Evolutionary conservation across 192 early-diverging fungal genomes (phyloP).

Genomic region (Helicostylum pulchrum): DNA sequence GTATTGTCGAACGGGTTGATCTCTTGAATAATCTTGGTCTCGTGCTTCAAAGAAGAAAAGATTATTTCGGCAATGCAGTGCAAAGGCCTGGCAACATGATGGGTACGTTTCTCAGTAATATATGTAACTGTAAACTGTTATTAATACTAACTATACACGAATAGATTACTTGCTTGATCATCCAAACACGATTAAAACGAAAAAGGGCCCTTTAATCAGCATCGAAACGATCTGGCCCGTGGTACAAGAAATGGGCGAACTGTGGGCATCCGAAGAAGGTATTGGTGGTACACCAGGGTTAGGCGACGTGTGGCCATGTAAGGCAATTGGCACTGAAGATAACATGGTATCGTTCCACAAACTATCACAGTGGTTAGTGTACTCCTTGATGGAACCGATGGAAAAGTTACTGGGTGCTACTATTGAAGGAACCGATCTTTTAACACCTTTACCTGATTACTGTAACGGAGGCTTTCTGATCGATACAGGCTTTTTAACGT

Average conservation of each 20-base stretch:
- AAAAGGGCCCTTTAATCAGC: constrained; percentile 41
- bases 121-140: background rate
- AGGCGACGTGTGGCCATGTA: constrained; percentile 39
- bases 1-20: constrained; percentile 71
- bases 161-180: constrained; percentile 63
- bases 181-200: constrained; percentile 40
- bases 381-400: constrained; percentile 85
- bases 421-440: constrained; percentile 58
- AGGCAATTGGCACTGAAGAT: constrained; percentile 29
- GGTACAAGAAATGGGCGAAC: constrained; percentile 69
- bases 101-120: constrained; percentile 32
- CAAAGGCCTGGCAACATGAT: constrained; percentile 83
- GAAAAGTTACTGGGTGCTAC: constrained; percentile 44
- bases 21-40: constrained; percentile 69
- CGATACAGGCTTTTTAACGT: constrained; percentile 74
- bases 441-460: constrained; percentile 88
- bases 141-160: background rate
- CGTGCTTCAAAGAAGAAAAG: constrained; percentile 46
- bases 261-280: constrained; percentile 78
- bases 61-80: constrained; percentile 59
- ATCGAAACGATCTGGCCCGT: constrained; percentile 78
- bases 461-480: constrained; percentile 87
- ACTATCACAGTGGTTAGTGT: constrained; percentile 92
- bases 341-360: constrained; percentile 83
- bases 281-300: constrained; percentile 69